phyloP scores from a whole-genome alignment of 2,329 filamentous ascomycete genomes.

The Penicillium brasilianum region DNA sequence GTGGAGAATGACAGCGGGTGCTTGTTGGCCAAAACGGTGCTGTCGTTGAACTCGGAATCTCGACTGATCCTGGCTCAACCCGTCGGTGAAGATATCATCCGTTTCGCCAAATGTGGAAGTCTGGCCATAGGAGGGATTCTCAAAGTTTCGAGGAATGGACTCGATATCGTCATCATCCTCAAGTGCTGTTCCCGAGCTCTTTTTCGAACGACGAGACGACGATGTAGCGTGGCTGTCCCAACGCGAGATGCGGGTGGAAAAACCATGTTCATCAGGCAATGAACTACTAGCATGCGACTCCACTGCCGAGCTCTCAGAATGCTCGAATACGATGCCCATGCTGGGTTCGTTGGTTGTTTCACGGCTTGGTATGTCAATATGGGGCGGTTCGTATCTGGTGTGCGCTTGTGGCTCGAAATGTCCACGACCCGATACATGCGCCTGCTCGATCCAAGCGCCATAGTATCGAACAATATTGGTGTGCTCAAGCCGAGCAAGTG shows the following conservation, averaged over 20 bases:
- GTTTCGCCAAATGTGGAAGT: conserved; percentile 44
- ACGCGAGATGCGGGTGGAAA: conserved; percentile 28
- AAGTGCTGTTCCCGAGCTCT: conserved; percentile 44
- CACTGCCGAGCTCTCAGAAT: conserved; percentile 38
- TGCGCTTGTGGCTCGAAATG: conserved; percentile 14
- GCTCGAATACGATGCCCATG: conserved; percentile 49
- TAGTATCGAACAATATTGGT: conserved; percentile 70
- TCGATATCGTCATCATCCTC: conserved; percentile 57
- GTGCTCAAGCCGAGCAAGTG: conserved; percentile 66
- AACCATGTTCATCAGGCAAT: conserved; percentile 25
- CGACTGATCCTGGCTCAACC: conserved; percentile 42
- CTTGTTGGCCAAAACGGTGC: conserved; percentile 31
- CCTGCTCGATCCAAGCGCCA: conserved; percentile 66
- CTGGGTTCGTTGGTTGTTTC: conserved; percentile 35
- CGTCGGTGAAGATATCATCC: conserved; percentile 50
- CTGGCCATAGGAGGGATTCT: conserved; percentile 36
- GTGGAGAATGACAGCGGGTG: conserved; percentile 59
- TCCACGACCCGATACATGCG: conserved; percentile 31
- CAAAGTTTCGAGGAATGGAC: conserved; percentile 52
- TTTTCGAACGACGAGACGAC: conserved; percentile 49
- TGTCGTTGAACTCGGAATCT: conserved; percentile 39
- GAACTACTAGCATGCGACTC: conserved; percentile 30
- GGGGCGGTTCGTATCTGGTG: conserved; percentile 21
- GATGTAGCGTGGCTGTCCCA: conserved; percentile 45
- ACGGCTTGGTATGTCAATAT: conserved; percentile 23